phyloP scores from a whole-genome alignment of 768 basidiomycete species.

The Suillus occidentalis region DNA sequence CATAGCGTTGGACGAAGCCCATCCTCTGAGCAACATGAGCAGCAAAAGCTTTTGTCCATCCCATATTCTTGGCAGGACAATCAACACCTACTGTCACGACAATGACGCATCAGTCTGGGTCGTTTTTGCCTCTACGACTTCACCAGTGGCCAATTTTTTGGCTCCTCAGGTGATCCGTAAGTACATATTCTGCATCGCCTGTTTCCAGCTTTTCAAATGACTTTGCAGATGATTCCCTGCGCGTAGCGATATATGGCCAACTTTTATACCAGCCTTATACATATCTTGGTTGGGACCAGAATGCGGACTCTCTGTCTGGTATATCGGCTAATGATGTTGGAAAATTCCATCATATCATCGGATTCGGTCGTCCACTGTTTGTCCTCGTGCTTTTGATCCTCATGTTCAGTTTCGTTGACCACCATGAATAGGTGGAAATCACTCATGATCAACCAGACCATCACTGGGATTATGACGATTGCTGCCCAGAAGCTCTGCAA shows the following conservation, averaged over 20 bases:
- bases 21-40: slow-evolving; percentile 2
- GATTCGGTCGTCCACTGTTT: slow-evolving; percentile 2
- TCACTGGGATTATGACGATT: background rate
- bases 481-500: slow-evolving; percentile 1
- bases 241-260: background rate
- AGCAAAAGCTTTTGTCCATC: background rate
- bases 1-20: slow-evolving; percentile 2
- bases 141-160: slow-evolving; percentile 2
- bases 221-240: background rate
- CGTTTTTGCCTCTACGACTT: slow-evolving; percentile 5
- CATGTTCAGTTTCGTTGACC: background rate
- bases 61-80: background rate
- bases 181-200: background rate
- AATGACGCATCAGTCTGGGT: slow-evolving; percentile 1
- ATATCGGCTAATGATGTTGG: slow-evolving; percentile 5
- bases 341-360: background rate
- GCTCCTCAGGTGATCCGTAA: background rate
- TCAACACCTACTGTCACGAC: background rate
- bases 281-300: slow-evolving; percentile 12
- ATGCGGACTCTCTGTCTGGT: background rate
- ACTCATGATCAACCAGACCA: background rate
- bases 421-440: background rate
- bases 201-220: background rate
- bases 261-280: slow-evolving; percentile 6
- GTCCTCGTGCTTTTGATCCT: background rate